Conservation (phyloP, 2,329 filamentous ascomycete species). For the Trichoderma sp. region DNA sequence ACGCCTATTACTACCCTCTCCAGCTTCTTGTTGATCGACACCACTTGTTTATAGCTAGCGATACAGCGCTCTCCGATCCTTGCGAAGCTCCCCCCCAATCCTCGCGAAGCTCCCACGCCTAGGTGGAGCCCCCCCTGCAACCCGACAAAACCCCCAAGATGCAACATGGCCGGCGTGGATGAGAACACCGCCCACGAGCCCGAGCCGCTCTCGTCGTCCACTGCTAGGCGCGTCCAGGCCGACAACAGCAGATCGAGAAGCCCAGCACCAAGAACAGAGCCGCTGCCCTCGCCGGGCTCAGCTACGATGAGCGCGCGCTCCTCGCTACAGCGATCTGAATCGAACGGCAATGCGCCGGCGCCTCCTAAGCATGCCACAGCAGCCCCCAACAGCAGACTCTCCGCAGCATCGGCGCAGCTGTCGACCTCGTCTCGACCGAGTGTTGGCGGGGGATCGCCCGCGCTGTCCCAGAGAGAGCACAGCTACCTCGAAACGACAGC, state of each 20-base stretch:
- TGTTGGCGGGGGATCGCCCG: slow-evolving; percentile 5
- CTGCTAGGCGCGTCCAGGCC: slow-evolving; percentile 13
- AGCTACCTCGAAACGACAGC: slow-evolving; percentile 48
- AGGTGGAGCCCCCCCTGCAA: not conserved
- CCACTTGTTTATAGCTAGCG: not conserved
- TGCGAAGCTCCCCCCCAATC: not conserved
- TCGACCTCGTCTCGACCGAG: not conserved
- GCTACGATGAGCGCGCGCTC: slow-evolving; percentile 11
- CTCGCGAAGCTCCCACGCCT: not conserved
- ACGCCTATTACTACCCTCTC: not conserved
- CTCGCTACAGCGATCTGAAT: slow-evolving; percentile 9
- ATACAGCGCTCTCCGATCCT: not conserved
- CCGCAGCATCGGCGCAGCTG: slow-evolving; percentile 6
- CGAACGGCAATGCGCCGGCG: slow-evolving; percentile 13
- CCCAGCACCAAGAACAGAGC: not conserved
- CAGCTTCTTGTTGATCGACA: not conserved
- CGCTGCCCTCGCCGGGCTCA: not conserved
- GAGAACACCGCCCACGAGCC: slow-evolving; percentile 25
- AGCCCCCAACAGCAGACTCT: slow-evolving; percentile 16
- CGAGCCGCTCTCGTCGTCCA: slow-evolving; percentile 18
- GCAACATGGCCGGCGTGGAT: slow-evolving; percentile 26
- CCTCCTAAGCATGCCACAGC: slow-evolving; percentile 10
- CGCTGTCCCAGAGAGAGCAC: slow-evolving; percentile 34
- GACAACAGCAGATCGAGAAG: slow-evolving; percentile 4
- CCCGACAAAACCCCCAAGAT: slow-evolving; percentile 18